Percentiles rank a stretch among this genome's conserved stretches.
Evolutionary conservation across 805 yeast species (phyloP).

Genomic region (Deakozyma indianensis): DNA sequence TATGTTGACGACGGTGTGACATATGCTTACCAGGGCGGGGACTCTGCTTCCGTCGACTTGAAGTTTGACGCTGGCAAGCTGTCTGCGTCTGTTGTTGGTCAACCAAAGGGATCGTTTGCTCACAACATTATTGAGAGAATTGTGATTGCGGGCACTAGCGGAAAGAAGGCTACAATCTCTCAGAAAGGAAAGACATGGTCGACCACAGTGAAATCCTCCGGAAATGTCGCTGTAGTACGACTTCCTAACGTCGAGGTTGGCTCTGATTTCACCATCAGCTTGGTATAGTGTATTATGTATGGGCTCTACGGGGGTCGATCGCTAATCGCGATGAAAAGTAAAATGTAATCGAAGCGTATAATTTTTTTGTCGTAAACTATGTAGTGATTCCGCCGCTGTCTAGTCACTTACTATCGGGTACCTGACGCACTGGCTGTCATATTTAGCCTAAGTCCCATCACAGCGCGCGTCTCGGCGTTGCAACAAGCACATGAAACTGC

Average conservation of each 20-base stretch:
- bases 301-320: too few relatives aligned
- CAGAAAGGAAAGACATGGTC: constrained; percentile 5
- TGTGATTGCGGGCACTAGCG: constrained; percentile 16
- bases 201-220: background rate
- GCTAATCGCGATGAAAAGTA: too few relatives aligned
- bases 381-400: too few relatives aligned
- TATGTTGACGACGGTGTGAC: constrained; percentile 83
- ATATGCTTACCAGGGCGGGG: constrained; percentile 37
- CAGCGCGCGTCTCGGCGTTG: too few relatives aligned
- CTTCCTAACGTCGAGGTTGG: background rate
- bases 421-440: too few relatives aligned
- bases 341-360: too few relatives aligned
- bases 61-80: constrained; percentile 14
- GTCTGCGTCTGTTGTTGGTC: constrained; percentile 4
- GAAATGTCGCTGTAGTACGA: background rate
- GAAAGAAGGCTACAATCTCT: constrained; percentile 22
- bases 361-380: too few relatives aligned
- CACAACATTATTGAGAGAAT: constrained; percentile 13
- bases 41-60: constrained; percentile 32
- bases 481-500: too few relatives aligned
- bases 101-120: constrained; percentile 4
- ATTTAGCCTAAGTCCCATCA: too few relatives aligned
- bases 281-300: too few relatives aligned
- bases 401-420: too few relatives aligned
- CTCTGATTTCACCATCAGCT: background rate